A percentile compares a stretch with the other conserved stretches of the same genome.
phyloP scores from a whole-genome alignment of 805 yeast species.

The Kodamaea sagamina region DNA sequence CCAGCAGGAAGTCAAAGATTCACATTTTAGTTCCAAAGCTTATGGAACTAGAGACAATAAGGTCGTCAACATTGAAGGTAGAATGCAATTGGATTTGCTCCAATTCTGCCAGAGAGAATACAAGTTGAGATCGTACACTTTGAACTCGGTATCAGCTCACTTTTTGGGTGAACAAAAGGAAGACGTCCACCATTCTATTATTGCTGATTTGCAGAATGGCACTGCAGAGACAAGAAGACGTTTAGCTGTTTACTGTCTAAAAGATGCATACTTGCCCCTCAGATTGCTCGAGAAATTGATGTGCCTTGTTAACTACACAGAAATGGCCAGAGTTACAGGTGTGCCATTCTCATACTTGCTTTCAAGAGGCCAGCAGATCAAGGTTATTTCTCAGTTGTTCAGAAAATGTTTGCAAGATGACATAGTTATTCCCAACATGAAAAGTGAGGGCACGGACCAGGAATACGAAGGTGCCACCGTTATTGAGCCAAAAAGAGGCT shows the following conservation, averaged over 20 bases:
- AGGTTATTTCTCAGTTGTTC: slow-evolving; percentile 92
- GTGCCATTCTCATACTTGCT: slow-evolving; percentile 91
- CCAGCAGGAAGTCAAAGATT: slow-evolving; percentile 76
- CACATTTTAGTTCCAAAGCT: slow-evolving; percentile 90
- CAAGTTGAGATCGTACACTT: slow-evolving; percentile 89
- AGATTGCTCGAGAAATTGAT: slow-evolving; percentile 87
- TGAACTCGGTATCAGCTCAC: slow-evolving; percentile 93
- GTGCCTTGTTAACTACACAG: slow-evolving; percentile 96
- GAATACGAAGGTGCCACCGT: slow-evolving; percentile 99
- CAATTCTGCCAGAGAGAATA: slow-evolving; percentile 94
- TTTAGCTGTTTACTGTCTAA: slow-evolving; percentile 93
- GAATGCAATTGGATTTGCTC: slow-evolving; percentile 90
- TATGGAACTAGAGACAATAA: slow-evolving; percentile 95
- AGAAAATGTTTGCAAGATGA: slow-evolving; percentile 87
- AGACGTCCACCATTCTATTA: slow-evolving; percentile 96
- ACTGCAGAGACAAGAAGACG: slow-evolving; percentile 90
- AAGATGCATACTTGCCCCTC: slow-evolving; percentile 92
- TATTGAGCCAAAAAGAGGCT: slow-evolving; percentile 94
- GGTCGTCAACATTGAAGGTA: slow-evolving; percentile 88
- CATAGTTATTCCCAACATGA: slow-evolving; percentile 88
- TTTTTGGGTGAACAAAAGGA: slow-evolving; percentile 95
- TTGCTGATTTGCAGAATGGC: slow-evolving; percentile 92
- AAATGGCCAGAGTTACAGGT: slow-evolving; percentile 99
- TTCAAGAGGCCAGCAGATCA: slow-evolving; percentile 95
- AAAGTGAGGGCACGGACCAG: slow-evolving; percentile 76